These are phyloP conservation scores for Panaeolus papilionaceus DNA, from an alignment of 768 basidiomycete genomes.

Conservation along the genomic window DNA sequence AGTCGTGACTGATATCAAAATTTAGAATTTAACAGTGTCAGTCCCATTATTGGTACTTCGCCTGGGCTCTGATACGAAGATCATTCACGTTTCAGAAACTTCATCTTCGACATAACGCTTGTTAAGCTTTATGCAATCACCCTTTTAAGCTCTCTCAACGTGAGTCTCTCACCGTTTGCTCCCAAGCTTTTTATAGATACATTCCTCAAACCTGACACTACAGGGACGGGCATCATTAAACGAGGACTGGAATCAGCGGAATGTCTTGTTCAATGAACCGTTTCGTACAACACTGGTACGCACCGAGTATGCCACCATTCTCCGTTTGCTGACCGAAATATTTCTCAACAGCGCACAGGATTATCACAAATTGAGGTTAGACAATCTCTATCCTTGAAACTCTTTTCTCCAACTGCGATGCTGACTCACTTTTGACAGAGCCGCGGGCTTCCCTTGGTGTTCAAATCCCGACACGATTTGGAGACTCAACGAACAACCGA, in stretches of 20 bases:
- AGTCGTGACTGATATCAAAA: not conserved
- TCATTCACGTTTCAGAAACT: slow-evolving; percentile 20
- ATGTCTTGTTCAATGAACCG: not conserved
- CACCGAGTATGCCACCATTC: not conserved
- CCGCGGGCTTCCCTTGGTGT: not conserved
- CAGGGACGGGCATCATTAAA: not conserved
- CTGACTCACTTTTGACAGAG: not conserved
- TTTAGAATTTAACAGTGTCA: slow-evolving; percentile 22
- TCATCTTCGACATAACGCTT: slow-evolving; percentile 27
- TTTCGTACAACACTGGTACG: not conserved
- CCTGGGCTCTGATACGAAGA: not conserved
- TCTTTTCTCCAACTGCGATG: no score
- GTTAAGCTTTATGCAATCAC: slow-evolving; percentile 29
- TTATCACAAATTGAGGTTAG: not conserved
- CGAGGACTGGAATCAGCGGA: not conserved
- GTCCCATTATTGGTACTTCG: not conserved
- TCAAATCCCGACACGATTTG: not conserved
- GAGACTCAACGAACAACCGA: not conserved
- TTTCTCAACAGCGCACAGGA: not conserved
- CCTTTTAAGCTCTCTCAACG: slow-evolving; percentile 28
- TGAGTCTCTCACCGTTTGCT: not conserved
- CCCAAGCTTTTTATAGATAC: no score
- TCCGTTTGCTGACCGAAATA: not conserved
- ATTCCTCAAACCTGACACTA: not conserved
- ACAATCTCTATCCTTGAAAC: not conserved